Base-by-base conservation (phyloP, 1,284 basidiomycete genomes). In the Caloboletus inedulis region DNA sequence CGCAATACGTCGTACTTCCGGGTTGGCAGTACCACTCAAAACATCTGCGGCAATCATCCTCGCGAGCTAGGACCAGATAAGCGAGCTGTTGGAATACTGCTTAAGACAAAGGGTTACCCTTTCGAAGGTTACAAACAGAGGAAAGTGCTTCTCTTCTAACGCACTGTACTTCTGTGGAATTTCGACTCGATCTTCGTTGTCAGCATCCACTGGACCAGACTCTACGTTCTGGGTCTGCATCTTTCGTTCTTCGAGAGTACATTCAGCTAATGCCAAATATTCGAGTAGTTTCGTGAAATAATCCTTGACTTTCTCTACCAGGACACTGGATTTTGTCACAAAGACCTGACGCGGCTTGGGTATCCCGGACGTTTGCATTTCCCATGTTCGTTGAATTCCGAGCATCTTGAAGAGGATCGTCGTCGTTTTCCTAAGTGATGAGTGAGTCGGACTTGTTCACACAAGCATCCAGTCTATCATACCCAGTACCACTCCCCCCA, bases 391-490 rank as follows among this genome's bases (percentile, higher is more conserved):
- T 58, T 88, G 82, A 7, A 87, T 77, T 5, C 80, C 77, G 4
- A 88, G 70, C 77, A 88, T 88, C 68, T 86, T 87, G 73, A 83
- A 85, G 0, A 87, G 69, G 78, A 88, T 85, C 0, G 84, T 86
- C 0, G 85, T 87, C 0, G 85, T 89, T 77, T 89, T 88, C 5
- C 85, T 87, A 45, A 10, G 14, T 1, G 4, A 18, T 42, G 18
- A 51, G 48, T 58, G 18, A 50, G 56, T 44, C n/a, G 37, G 37
- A 35, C 1, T 14, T 42, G 7, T 42, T 42, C 33, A n/a, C 16
- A 0, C 16, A 2, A 16, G 9, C 3, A 27, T 7, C 43, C 1
- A 3, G 55, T n/a, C 25, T 25, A 21, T 49, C 71, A n/a, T 63
- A 85, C 84, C 86, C 85, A 0, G 86, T 89, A 3, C 87, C 87